Conservation (phyloP, 148 eudicot genomes). For the Amaranthus hypochondriacus region DNA sequence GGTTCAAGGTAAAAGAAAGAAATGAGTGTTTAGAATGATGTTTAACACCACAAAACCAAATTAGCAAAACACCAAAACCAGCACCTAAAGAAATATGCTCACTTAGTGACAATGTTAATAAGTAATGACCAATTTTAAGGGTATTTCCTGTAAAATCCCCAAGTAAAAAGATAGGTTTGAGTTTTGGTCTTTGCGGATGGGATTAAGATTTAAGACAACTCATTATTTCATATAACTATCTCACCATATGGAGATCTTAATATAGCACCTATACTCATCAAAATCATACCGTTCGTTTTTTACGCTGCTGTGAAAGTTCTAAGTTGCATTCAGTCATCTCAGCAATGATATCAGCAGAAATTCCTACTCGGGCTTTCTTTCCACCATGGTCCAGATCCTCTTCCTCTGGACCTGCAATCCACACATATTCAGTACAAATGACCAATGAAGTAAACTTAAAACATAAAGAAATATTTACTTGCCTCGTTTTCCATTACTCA, state of each 20-base stretch:
- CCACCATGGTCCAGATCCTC: constrained; percentile 57
- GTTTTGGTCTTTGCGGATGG: no score
- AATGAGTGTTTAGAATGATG: neutral
- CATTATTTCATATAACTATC: no score
- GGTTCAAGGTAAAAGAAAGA: neutral
- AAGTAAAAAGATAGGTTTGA: no score
- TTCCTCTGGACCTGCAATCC: constrained; percentile 52
- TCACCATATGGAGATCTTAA: neutral
- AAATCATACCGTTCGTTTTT: constrained; percentile 67
- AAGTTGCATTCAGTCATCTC: constrained; percentile 90
- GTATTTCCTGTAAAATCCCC: no score
- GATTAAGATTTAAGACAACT: no score
- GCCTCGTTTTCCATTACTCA: constrained; percentile 97
- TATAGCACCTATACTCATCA: neutral
- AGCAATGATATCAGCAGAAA: constrained; percentile 58
- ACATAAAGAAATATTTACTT: constrained; percentile 2
- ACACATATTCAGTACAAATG: constrained; percentile 13
- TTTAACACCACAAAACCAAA: neutral
- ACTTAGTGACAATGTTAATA: no score
- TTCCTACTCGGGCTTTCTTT: constrained; percentile 66
- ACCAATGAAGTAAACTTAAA: neutral
- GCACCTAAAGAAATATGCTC: no score
- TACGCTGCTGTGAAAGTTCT: constrained; percentile 80
- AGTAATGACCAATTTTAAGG: no score
- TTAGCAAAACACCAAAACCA: no score